These are phyloP conservation scores for Pyrenophora seminiperda DNA, from an alignment of 2,329 filamentous ascomycete genomes.

Conservation along the genomic window DNA sequence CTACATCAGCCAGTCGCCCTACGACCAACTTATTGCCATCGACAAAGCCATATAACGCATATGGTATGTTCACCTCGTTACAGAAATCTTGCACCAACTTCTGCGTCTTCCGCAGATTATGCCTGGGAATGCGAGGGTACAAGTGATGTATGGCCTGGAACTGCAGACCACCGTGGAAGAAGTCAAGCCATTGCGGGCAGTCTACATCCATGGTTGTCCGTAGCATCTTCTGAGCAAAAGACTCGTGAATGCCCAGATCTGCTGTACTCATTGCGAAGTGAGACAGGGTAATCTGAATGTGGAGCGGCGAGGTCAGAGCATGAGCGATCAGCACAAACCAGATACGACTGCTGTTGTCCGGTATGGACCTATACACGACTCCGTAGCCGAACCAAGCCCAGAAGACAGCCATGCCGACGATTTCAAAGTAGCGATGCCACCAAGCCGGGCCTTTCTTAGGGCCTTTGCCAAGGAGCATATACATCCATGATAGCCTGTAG, in stretches of 20 bases:
- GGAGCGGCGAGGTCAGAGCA: slow-evolving; percentile 69
- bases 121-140: slow-evolving; percentile 69
- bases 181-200: slow-evolving; percentile 73
- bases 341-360: slow-evolving; percentile 63
- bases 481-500: slow-evolving; percentile 69
- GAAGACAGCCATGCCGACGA: slow-evolving; percentile 67
- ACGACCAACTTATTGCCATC: slow-evolving; percentile 66
- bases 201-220: slow-evolving; percentile 77
- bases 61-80: slow-evolving; percentile 66
- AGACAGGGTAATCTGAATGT: slow-evolving; percentile 73
- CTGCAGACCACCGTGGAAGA: slow-evolving; percentile 72
- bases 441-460: slow-evolving; percentile 65
- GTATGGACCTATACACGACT: slow-evolving; percentile 65
- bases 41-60: slow-evolving; percentile 65
- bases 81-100: slow-evolving; percentile 66
- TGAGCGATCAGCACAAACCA: slow-evolving; percentile 68
- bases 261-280: slow-evolving; percentile 75
- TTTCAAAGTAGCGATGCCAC: slow-evolving; percentile 71
- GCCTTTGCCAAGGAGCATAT: slow-evolving; percentile 62
- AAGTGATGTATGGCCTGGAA: slow-evolving; percentile 75
- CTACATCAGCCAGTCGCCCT: slow-evolving; percentile 61
- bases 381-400: slow-evolving; percentile 72
- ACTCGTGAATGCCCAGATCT: slow-evolving; percentile 67
- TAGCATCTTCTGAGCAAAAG: slow-evolving; percentile 71
- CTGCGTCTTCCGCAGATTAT: slow-evolving; percentile 68